Conservation (phyloP, 495 filamentous ascomycete species). For the Hamigera avellanea region DNA sequence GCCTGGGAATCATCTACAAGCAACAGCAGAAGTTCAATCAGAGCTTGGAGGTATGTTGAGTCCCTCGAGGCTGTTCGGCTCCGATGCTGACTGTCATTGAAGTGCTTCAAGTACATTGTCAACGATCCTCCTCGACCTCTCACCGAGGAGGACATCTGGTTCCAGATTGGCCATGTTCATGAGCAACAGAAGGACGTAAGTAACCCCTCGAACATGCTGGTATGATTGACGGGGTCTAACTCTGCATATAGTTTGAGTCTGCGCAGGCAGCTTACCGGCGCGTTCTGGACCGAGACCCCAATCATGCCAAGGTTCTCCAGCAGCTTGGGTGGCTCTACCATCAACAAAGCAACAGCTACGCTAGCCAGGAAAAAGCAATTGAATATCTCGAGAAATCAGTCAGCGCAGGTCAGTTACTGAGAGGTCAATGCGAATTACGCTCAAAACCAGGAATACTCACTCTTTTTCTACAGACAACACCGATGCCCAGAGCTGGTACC, state of each 20-base stretch:
- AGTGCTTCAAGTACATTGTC: slow-evolving; percentile 99
- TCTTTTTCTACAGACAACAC: slow-evolving; percentile 54
- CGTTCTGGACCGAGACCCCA: slow-evolving; percentile 89
- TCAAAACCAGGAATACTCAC: slow-evolving; percentile 1
- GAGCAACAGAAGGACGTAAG: slow-evolving; percentile 98
- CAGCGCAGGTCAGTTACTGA: slow-evolving; percentile 60
- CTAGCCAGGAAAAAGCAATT: slow-evolving; percentile 89
- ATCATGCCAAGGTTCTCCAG: slow-evolving; percentile 95
- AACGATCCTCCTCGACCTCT: slow-evolving; percentile 83
- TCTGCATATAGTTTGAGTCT: slow-evolving; percentile 60
- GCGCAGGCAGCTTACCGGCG: slow-evolving; percentile 87
- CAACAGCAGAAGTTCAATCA: slow-evolving; percentile 90
- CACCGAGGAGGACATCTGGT: slow-evolving; percentile 99
- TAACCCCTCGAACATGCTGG: slow-evolving; percentile 4
- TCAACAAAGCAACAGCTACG: slow-evolving; percentile 80
- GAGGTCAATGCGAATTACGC: background rate
- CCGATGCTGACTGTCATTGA: slow-evolving; percentile 11
- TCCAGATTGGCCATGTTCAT: slow-evolving; percentile 98
- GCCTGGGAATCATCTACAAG: slow-evolving; percentile 98
- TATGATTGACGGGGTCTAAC: too few species aligned
- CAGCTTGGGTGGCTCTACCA: slow-evolving; percentile 98
- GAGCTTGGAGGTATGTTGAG: slow-evolving; percentile 67
- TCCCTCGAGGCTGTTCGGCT: background rate
- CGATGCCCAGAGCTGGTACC: slow-evolving; percentile 98
- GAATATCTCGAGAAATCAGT: slow-evolving; percentile 98